phyloP scores from a whole-genome alignment of 202 grass and related monocot species.

The Carex sylvatica region DNA sequence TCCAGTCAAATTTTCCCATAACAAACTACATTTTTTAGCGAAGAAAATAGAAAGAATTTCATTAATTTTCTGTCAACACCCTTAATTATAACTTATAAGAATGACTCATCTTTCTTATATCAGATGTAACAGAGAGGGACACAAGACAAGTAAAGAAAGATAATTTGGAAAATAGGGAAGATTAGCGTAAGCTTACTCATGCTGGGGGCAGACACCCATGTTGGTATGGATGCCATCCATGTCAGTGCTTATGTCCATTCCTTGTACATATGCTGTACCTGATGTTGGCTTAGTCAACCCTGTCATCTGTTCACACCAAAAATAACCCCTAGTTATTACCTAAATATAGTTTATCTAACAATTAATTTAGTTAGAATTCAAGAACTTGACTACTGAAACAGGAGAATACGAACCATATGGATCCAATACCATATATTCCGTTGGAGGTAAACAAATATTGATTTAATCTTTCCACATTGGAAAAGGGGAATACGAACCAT shows the following conservation, averaged over 20 bases:
- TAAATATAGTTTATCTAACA: no score
- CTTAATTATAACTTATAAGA: background rate
- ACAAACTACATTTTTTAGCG: slow-evolving; percentile 43
- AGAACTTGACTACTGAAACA: background rate
- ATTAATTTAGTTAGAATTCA: background rate
- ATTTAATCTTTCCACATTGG: background rate
- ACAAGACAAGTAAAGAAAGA: background rate
- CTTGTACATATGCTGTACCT: slow-evolving; percentile 54
- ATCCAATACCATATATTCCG: no score
- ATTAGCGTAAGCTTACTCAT: slow-evolving; percentile 44
- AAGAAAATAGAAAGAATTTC: background rate
- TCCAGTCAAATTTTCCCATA: slow-evolving; percentile 86
- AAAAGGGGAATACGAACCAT: slow-evolving; percentile 42
- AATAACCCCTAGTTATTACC: background rate
- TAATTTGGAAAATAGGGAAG: background rate
- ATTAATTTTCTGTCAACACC: background rate
- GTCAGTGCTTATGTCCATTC: slow-evolving; percentile 53
- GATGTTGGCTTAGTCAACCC: slow-evolving; percentile 56
- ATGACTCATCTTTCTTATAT: background rate
- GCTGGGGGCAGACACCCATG: slow-evolving; percentile 71
- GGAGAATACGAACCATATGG: background rate
- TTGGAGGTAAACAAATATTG: background rate
- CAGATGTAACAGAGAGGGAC: background rate
- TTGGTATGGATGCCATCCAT: slow-evolving; percentile 58
- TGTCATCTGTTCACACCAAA: slow-evolving; percentile 47